Percentiles rank a stretch among this genome's conserved stretches.
Evolutionary conservation across 805 yeast species (phyloP).

Genomic region (Monosporozyma aerobia): DNA sequence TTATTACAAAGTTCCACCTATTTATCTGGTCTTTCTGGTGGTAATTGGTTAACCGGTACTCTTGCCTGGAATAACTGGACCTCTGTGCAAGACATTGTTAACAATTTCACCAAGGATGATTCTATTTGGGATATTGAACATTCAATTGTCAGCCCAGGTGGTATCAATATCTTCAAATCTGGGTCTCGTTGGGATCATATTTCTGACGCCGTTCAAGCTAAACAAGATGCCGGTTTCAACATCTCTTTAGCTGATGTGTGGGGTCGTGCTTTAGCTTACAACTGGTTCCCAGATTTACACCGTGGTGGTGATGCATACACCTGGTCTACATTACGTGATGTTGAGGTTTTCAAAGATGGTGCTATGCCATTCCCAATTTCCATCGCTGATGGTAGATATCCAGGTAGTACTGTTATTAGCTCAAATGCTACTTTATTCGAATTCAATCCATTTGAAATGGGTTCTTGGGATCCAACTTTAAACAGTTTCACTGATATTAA

Average conservation of each 20-base stretch:
- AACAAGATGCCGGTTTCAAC: constrained; percentile 55
- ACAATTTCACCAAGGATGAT: constrained; percentile 26
- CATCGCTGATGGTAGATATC: constrained; percentile 59
- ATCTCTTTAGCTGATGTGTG: constrained; percentile 68
- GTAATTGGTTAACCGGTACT: constrained; percentile 72
- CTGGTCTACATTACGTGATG: constrained; percentile 48
- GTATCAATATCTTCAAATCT: constrained; percentile 45
- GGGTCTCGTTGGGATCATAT: constrained; percentile 46
- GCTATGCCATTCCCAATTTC: constrained; percentile 67
- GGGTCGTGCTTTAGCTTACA: constrained; percentile 69
- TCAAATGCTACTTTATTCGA: constrained; percentile 63
- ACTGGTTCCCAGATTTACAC: constrained; percentile 53
- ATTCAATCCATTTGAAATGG: constrained; percentile 61
- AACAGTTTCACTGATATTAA: constrained; percentile 55
- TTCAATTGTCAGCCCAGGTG: constrained; percentile 54
- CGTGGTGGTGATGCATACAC: constrained; percentile 58
- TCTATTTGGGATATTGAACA: constrained; percentile 63
- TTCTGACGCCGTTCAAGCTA: constrained; percentile 41
- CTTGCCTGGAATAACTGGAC: constrained; percentile 65
- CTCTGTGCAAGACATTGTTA: constrained; percentile 50
- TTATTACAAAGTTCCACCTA: constrained; percentile 62
- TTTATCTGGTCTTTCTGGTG: constrained; percentile 73
- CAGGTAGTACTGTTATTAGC: constrained; percentile 46
- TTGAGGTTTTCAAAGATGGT: constrained; percentile 50
- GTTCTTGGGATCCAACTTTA: constrained; percentile 80